These are phyloP conservation scores for Lanmaoa pseudosensibilis DNA, from an alignment of 768 basidiomycete genomes.

Conservation along the genomic window DNA sequence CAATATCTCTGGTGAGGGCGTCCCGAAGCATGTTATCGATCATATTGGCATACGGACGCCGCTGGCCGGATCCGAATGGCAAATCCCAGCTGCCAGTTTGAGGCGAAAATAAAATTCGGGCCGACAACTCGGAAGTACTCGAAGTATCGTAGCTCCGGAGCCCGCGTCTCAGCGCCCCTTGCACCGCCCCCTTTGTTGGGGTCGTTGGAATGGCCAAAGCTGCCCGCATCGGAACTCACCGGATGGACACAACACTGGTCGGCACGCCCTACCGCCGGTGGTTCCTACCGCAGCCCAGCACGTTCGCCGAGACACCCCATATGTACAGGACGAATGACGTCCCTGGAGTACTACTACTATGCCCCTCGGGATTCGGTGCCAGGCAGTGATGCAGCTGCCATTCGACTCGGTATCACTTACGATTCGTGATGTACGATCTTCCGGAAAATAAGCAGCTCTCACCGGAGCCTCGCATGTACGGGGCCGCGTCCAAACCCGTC, in stretches of 20 bases:
- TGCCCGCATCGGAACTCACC: not conserved
- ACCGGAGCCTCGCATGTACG: not conserved
- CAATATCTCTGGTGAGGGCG: not conserved
- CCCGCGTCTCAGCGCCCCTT: not conserved
- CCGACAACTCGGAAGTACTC: not conserved
- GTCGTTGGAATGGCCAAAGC: not conserved
- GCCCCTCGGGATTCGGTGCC: not conserved
- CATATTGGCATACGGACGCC: slow-evolving; percentile 1
- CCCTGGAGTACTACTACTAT: not conserved
- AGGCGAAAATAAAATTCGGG: not conserved
- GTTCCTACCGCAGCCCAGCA: not conserved
- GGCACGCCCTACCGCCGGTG: not conserved
- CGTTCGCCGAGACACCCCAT: not conserved
- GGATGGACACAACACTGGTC: not conserved
- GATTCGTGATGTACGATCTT: not conserved
- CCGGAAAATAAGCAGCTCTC: not conserved
- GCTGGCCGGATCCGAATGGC: slow-evolving; percentile 2
- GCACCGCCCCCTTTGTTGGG: not conserved
- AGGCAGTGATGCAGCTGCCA: not conserved
- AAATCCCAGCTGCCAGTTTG: not conserved
- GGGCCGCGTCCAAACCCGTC: not conserved
- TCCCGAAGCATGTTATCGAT: not conserved
- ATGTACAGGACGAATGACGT: not conserved
- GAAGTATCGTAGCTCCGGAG: not conserved
- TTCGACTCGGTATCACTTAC: not conserved